Conservation (phyloP, 768 basidiomycete genomes). For the Suillus discolor region DNA sequence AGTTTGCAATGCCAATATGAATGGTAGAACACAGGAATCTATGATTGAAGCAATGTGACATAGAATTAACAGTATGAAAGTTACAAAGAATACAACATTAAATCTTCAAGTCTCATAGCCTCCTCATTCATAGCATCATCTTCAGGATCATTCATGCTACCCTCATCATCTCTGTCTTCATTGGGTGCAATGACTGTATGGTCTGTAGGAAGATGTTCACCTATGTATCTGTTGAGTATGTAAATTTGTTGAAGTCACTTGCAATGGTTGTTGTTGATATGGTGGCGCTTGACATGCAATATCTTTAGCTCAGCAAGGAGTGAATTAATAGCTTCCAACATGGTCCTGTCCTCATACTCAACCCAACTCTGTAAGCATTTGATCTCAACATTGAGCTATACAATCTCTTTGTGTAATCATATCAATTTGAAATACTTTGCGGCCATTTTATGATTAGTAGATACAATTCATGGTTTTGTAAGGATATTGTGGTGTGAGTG, state of each 20-base stretch:
- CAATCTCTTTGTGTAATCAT: neutral
- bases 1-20: neutral
- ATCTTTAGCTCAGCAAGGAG: neutral
- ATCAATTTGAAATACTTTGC: neutral
- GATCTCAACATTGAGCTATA: neutral
- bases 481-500: neutral
- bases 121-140: neutral
- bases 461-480: neutral
- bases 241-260: neutral
- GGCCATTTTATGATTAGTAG: neutral
- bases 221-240: neutral
- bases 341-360: neutral
- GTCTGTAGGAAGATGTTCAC: neutral
- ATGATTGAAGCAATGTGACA: neutral
- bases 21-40: neutral
- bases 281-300: neutral
- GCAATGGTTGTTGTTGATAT: neutral
- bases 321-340: neutral
- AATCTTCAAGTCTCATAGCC: constrained; percentile 1
- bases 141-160: neutral
- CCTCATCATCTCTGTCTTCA: neutral
- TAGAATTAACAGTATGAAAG: neutral
- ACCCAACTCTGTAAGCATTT: neutral
- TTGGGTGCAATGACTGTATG: neutral
- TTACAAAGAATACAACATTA: neutral